These are phyloP conservation scores for Mortierella sp. DNA, from an alignment of 371 early-diverging fungal species.

Conservation along the genomic window DNA sequence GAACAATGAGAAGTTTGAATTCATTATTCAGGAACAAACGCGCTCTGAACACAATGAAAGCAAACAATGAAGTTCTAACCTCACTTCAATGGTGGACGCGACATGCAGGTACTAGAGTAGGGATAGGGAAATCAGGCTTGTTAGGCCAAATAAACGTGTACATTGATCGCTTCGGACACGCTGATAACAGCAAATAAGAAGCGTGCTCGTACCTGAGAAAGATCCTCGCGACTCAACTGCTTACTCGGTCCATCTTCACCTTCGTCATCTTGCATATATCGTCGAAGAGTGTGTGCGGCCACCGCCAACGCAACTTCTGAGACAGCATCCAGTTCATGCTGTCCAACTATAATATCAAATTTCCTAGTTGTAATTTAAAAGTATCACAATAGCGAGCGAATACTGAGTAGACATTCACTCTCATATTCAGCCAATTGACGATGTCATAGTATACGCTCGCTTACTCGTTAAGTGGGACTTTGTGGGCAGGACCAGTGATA, in stretches of 20 bases:
- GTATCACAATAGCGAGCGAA: no score
- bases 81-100: conserved; percentile 34
- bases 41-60: neutral
- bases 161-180: no score
- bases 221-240: neutral
- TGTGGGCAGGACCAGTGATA: conserved; percentile 1
- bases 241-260: neutral
- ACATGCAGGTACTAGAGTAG: conserved; percentile 19
- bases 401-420: no score
- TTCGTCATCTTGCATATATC: neutral
- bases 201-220: conserved; percentile 9
- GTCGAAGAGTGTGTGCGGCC: conserved; percentile 12
- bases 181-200: no score
- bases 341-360: conserved; percentile 43
- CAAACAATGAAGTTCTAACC: neutral
- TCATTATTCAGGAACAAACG: neutral
- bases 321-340: conserved; percentile 24
- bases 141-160: no score
- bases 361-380: neutral
- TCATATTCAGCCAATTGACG: no score
- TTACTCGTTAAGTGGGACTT: conserved; percentile 37
- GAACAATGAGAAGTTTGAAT: neutral
- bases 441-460: neutral
- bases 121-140: no score
- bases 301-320: conserved; percentile 20